Evolutionary conservation across 139 green algal species (phyloP).

Genomic region (Coelastrella sp.): DNA sequence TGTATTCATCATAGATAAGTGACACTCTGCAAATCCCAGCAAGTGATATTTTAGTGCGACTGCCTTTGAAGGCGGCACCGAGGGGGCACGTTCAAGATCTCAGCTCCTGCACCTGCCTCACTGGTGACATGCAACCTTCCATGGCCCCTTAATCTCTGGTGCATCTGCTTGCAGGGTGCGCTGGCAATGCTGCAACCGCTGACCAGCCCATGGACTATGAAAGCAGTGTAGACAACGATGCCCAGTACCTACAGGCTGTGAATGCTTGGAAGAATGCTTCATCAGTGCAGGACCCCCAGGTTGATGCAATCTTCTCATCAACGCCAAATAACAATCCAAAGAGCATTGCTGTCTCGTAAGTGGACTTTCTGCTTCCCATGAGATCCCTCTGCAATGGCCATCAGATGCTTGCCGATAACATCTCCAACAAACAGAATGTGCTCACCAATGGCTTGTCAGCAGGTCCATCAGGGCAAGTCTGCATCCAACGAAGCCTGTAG

Average conservation of each 20-base stretch:
- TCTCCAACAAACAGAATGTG: background rate
- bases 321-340: constrained; percentile 16
- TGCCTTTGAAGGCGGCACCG: too few species aligned
- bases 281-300: constrained; percentile 1
- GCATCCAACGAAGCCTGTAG: too few species aligned
- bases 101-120: too few species aligned
- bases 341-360: constrained; percentile 68
- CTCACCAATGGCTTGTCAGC: background rate
- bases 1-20: too few species aligned
- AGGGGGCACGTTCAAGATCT: too few species aligned
- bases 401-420: background rate
- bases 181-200: background rate
- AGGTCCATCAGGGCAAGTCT: too few species aligned
- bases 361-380: background rate
- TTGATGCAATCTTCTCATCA: constrained; percentile 59
- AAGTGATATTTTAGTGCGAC: too few species aligned
- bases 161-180: background rate
- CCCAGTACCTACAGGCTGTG: background rate
- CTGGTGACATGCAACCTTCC: background rate
- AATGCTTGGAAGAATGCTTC: background rate
- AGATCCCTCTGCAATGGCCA: background rate
- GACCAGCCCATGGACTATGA: constrained; percentile 18
- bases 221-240: constrained; percentile 1
- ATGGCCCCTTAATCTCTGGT: background rate
- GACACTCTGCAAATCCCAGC: too few species aligned